Base-by-base conservation (phyloP, 2,329 filamentous ascomycete species). In the Clonostachys byssicola region DNA sequence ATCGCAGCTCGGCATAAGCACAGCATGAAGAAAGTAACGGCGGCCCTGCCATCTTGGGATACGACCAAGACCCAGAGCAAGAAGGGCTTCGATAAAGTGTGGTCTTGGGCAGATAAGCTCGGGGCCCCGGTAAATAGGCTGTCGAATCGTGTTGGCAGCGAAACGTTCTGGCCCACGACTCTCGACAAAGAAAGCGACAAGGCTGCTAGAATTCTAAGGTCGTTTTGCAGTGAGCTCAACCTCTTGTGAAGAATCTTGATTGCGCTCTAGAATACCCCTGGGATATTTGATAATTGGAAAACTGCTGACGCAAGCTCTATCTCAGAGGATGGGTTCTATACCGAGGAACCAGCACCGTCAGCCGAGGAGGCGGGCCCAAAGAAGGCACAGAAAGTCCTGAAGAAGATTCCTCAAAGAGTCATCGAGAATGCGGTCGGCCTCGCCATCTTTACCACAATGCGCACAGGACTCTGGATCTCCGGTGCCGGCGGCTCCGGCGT, bases 161-260 rank as follows among this genome's bases (percentile, higher is more conserved):
- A 95, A 66, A 86, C 88, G 5, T 95, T 95, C 63, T 89, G 90
- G 85, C 90, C 91, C 3, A 89, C 86, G 44, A 86, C 85, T 1
- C 73, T 95, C 54, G 90, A 95, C 59, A 89, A 89, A 63, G 91
- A 95, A 70, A 87, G 86, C 56, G 89, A 95, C 64, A 95, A 95
- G 70, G 89, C 89, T 1, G 90, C 90, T 18, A 75, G 89, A 14
- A 95, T 95, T 39, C 64, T 95, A 41, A 80, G 83, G 58, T 89
- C 85, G 53, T 96, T 96, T 64, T 95, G 89, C 73, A 92, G 84
- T 88, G 73, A 58, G 82, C 60, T 10, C 8, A n/a, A 1, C 6
- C 10, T 35, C 18, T 36, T 33, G 44, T 35, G 39, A 42, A 17
- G 18, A 8, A 17, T 16, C n/a, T 14, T 7, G 40, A 20, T 12